Base-by-base conservation (phyloP, 768 basidiomycete genomes). In the Polyporus arcularius region DNA sequence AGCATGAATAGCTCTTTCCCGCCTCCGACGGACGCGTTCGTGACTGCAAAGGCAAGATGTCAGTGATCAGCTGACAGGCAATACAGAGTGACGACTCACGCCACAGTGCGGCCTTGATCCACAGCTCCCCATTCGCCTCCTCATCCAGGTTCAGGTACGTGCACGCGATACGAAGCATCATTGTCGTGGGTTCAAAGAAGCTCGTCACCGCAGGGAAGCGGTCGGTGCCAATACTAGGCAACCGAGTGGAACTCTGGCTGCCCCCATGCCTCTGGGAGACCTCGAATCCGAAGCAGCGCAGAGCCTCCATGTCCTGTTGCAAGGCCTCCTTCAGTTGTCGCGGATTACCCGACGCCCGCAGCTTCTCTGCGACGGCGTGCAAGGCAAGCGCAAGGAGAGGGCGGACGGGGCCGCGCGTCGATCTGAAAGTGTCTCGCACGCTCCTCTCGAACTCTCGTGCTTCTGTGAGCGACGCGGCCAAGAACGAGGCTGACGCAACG, bases 1-100 rank as follows among this genome's bases (percentile, higher is more conserved):
- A 53, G 6, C 58, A 64, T 52, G 58, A 64, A 64, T 26, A 64
- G 39, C 30, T 42, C 58, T 46, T 56, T 60, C n/a, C 58, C 63
- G 3, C 58, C 58, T 4, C 63, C 63, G 10, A 60, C 54, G 2
- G 58, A 59, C 18, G 50, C 48, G 15, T 60, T 52, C 1, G 58
- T 60, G 31, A 64, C 63, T 64, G 47, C 30, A 15, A 16, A 3
- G 26, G 38, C 3, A 16, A 4, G 40, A 31, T 4, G 28, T 7
- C 5, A 9, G 4, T 32, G 35, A 15, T 21, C 15, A 48, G 18
- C 4, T 10, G 21, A 30, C 12, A 5, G 26, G 18, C 32, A 42
- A 31, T 8, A 35, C 2, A 42, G 12, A 40, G 16, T 4, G 15
- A 47, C 16, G 18, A 60, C 63, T 50, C 21, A 64, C 63, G 31